Percentiles rank a stretch among this genome's conserved stretches.
Evolutionary conservation across 2,329 filamentous ascomycete genomes (phyloP).

Genomic region (Dactylellina leptospora): DNA sequence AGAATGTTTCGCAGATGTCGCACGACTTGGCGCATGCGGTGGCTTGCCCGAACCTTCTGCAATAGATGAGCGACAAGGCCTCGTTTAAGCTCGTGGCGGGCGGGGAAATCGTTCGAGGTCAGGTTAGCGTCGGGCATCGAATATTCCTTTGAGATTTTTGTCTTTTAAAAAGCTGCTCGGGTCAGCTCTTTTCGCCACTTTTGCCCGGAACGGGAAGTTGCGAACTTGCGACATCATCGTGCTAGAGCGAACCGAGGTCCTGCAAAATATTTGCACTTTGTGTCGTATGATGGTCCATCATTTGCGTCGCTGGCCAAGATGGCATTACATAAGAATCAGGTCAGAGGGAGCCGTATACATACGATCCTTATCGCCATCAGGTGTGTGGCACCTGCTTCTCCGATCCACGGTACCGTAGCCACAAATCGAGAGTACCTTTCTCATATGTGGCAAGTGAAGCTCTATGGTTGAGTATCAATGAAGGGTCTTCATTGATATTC

Average conservation of each 20-base stretch:
- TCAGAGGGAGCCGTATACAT: background rate
- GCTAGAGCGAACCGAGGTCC: slow-evolving; percentile 7
- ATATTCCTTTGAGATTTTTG: slow-evolving; percentile 31
- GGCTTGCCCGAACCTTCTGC: slow-evolving; percentile 38
- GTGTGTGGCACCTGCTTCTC: background rate
- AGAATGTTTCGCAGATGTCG: slow-evolving; percentile 36
- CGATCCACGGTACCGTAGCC: slow-evolving; percentile 7
- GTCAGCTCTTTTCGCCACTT: slow-evolving; percentile 28
- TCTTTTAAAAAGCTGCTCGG: background rate
- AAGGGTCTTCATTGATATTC: background rate
- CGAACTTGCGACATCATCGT: slow-evolving; percentile 33
- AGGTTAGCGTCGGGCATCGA: slow-evolving; percentile 48
- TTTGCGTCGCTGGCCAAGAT: background rate
- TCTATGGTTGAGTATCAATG: too few species aligned
- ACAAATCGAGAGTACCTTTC: background rate
- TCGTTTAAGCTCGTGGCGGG: slow-evolving; percentile 48
- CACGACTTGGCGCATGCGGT: slow-evolving; percentile 50
- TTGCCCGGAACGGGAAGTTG: slow-evolving; percentile 45
- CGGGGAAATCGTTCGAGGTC: slow-evolving; percentile 4
- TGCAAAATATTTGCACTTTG: background rate
- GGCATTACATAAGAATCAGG: slow-evolving; percentile 11
- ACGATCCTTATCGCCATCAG: background rate
- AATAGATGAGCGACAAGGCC: background rate
- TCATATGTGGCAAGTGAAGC: slow-evolving; percentile 8
- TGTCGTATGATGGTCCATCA: background rate